phyloP scores from a whole-genome alignment of 148 eudicot species.

The Hydrangea macrophylla region DNA sequence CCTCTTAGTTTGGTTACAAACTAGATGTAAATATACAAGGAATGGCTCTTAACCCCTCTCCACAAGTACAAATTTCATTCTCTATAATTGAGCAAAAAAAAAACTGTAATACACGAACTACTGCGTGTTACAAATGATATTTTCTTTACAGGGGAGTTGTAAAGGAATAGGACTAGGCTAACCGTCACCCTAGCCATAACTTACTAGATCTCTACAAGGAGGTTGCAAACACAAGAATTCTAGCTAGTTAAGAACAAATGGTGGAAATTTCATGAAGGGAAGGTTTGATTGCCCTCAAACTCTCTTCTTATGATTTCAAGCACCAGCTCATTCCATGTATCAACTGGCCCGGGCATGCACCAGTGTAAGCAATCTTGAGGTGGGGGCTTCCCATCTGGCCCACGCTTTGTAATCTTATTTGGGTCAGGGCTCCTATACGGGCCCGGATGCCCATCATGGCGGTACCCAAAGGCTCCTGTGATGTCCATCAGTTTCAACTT shows the following conservation, averaged over 20 bases:
- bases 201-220: not conserved
- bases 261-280: not conserved
- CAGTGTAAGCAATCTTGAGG: constrained; percentile 88
- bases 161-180: not conserved
- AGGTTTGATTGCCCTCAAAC: constrained; percentile 3
- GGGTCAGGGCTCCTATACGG: constrained; percentile 70
- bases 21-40: not conserved
- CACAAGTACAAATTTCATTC: not conserved
- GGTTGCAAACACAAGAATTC: not conserved
- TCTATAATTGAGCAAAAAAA: not conserved
- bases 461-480: constrained; percentile 66
- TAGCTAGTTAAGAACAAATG: not conserved
- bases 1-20: not conserved
- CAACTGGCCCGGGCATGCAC: constrained; percentile 91
- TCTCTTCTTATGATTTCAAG: constrained; percentile 58
- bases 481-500: constrained; percentile 77
- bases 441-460: constrained; percentile 95
- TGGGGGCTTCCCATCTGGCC: constrained; percentile 67
- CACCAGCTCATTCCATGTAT: constrained; percentile 75
- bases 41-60: not conserved
- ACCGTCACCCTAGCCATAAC: constrained; percentile 1
- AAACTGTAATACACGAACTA: not conserved
- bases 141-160: not conserved
- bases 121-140: not conserved
- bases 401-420: constrained; percentile 59